These are phyloP conservation scores for Flaveria floridana DNA, from an alignment of 140 eudicot genomes.

Conservation along the genomic window DNA sequence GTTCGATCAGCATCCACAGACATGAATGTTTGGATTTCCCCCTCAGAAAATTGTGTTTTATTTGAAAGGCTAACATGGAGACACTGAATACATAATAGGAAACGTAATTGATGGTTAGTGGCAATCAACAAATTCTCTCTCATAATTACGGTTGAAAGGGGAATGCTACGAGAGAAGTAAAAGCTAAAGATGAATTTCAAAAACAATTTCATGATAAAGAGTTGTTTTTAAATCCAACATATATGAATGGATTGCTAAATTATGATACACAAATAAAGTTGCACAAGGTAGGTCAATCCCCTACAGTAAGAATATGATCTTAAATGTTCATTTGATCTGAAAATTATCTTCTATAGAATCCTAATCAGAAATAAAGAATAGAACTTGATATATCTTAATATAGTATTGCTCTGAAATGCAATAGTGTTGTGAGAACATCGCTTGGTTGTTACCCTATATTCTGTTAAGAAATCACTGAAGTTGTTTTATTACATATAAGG, in stretches of 20 bases:
- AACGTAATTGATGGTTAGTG: not conserved
- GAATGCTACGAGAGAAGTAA: not conserved
- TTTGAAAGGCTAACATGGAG: conserved; percentile 71
- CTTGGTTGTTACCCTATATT: not conserved
- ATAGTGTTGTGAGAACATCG: not conserved
- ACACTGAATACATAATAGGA: conserved; percentile 51
- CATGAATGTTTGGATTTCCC: conserved; percentile 97
- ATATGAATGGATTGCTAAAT: not conserved
- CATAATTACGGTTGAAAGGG: not conserved
- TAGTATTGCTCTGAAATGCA: not conserved
- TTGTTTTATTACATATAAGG: conserved; percentile 4
- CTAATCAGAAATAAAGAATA: not conserved
- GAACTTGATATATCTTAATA: not conserved
- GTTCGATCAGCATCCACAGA: conserved; percentile 93
- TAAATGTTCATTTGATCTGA: not conserved
- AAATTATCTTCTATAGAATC: conserved; percentile 4
- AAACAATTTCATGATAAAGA: not conserved
- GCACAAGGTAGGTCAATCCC: not conserved
- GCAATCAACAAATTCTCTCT: not conserved
- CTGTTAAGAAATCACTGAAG: not conserved
- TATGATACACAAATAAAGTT: not conserved
- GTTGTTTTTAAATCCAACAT: not conserved
- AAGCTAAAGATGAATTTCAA: not conserved
- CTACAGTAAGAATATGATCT: not conserved
- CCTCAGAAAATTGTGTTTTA: conserved; percentile 78